These are phyloP conservation scores for Lactifluus hygrophoroides DNA, from an alignment of 768 basidiomycete species.

Conservation along the genomic window DNA sequence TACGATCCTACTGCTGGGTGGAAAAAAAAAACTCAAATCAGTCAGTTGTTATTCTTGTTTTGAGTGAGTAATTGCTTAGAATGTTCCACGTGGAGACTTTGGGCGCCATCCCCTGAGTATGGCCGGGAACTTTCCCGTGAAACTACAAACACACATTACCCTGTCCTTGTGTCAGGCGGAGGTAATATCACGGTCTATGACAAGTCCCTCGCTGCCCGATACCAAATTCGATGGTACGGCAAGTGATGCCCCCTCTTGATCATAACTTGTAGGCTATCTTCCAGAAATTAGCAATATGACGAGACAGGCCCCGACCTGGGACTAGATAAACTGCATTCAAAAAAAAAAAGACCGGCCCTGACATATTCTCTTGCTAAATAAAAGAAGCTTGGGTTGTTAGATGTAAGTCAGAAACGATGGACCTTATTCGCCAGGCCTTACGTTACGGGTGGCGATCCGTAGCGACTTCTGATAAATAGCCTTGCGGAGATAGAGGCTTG, in stretches of 20 bases:
- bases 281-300: slow-evolving; percentile 4
- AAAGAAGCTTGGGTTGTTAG: background rate
- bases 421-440: background rate
- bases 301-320: no score
- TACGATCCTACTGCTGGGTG: background rate
- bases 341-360: no score
- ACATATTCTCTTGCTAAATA: background rate
- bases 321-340: no score
- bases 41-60: background rate
- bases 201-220: slow-evolving; percentile 9
- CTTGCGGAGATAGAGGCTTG: slow-evolving; percentile 2
- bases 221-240: slow-evolving; percentile 13
- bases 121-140: no score
- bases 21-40: background rate
- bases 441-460: slow-evolving; percentile 7
- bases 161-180: background rate
- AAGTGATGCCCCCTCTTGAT: background rate
- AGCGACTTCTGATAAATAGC: slow-evolving; percentile 10
- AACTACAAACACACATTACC: background rate
- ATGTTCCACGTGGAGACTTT: background rate
- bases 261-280: slow-evolving; percentile 1
- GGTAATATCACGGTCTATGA: slow-evolving; percentile 6
- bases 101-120: no score
- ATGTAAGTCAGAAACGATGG: background rate
- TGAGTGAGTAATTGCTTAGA: background rate